Percentiles rank a stretch among this genome's conserved stretches.
These are phyloP conservation scores for Biscutella laevigata DNA, from an alignment of 441 rosid genomes.

Conservation along the genomic window DNA sequence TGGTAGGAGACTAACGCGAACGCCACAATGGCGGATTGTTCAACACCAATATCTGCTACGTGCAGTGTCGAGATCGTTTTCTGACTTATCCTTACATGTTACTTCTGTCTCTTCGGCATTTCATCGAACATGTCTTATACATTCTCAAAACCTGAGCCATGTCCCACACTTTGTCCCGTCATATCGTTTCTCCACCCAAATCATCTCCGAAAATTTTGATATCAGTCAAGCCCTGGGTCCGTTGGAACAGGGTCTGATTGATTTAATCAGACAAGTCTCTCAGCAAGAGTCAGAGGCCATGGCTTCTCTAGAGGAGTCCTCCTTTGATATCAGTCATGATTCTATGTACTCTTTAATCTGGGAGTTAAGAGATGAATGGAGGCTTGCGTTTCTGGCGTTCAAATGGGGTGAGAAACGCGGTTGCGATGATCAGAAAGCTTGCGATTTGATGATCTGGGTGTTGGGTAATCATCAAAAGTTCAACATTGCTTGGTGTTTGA, in stretches of 20 bases:
- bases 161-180: slow-evolving; percentile 19
- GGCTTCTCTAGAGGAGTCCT: slow-evolving; percentile 39
- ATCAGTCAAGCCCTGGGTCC: slow-evolving; percentile 15
- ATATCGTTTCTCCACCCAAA: slow-evolving; percentile 30
- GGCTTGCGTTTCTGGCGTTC: slow-evolving; percentile 52
- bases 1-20: slow-evolving; percentile 7
- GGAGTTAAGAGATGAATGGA: slow-evolving; percentile 61
- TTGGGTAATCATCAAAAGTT: slow-evolving; percentile 65
- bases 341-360: slow-evolving; percentile 53
- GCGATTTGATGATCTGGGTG: slow-evolving; percentile 54
- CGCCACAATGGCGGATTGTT: neutral
- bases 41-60: neutral
- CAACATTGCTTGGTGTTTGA: slow-evolving; percentile 69
- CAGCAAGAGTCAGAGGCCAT: slow-evolving; percentile 39
- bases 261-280: slow-evolving; percentile 40
- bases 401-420: slow-evolving; percentile 61
- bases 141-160: slow-evolving; percentile 5
- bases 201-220: slow-evolving; percentile 19
- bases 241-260: slow-evolving; percentile 20
- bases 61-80: slow-evolving; percentile 1
- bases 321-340: slow-evolving; percentile 30
- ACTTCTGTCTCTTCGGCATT: slow-evolving; percentile 32
- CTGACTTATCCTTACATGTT: neutral
- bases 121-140: slow-evolving; percentile 37
- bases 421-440: slow-evolving; percentile 39